Base-by-base conservation (phyloP, 257 asterid genomes). In the Solanum arcanum region DNA sequence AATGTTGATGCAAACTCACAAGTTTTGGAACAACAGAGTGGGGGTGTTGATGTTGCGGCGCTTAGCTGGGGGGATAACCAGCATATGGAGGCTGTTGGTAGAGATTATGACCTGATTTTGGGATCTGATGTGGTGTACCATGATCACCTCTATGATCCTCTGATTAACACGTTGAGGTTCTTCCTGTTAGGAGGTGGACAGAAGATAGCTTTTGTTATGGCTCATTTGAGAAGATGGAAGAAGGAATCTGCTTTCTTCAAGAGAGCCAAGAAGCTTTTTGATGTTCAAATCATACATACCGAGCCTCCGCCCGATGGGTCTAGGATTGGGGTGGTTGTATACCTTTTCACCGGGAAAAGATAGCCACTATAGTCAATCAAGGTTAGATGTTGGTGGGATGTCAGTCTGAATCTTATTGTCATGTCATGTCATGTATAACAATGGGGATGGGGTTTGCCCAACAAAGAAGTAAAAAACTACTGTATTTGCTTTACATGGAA, bases 71-170 rank as follows among this genome's bases (percentile, higher is more conserved):
- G 98, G 23, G 94, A 92, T 21, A 47, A 1, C 20, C 86, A 25
- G 87, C 86, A 94, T 13, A 94, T 95, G 98, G 96, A 91, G 60
- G 90, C 84, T 23, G 85, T 92, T 21, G 98, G 97, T 7, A 82
- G 92, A 69, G 95, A 92, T 13, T 94, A 88, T 27, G 99, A 96
- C 73, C 46, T 94, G 70, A 68, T 97, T 12, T 8, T 97, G 91
- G 99, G 96, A 39, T 94, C 99, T n/a, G 99, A 95, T 88, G 87
- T 95, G 23, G 98, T 97, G 90, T 97, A 97, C 78, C 93, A 95
- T 46, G 94, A 92, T 80, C 92, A 93, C 83, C 93, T 95, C 12
- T 93, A 91, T 62, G 95, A 91, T 88, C 97, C 95, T 18, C 62
- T 93, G 93, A 77, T 94, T 3, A 84, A 90, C 5, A 95, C 98